Evolutionary conservation across 129 eudicot genomes (phyloP).

Genomic region (Arctium minus): DNA sequence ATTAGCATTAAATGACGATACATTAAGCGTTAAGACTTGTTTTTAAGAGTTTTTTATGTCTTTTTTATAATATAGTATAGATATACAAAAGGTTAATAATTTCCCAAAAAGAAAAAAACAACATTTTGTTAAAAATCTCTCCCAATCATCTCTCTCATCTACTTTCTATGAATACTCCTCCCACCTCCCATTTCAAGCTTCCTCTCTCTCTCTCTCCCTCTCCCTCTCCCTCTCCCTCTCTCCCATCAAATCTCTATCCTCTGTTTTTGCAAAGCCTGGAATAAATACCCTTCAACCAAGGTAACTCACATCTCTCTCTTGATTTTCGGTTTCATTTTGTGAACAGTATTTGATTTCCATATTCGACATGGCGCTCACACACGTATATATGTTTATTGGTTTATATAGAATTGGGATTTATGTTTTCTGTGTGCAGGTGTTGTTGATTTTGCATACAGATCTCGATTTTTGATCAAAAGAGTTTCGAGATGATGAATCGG

Average conservation of each 20-base stretch:
- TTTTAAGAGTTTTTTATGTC: no score
- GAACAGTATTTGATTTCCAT: conserved; percentile 3
- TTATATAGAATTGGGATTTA: not conserved
- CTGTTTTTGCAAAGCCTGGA: not conserved
- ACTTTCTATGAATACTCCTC: not conserved
- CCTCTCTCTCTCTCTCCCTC: conserved; percentile 4
- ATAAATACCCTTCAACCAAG: not conserved
- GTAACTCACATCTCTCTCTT: not conserved
- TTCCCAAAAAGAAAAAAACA: not conserved
- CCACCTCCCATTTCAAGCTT: not conserved
- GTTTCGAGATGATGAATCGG: conserved; percentile 27
- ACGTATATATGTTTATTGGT: not conserved
- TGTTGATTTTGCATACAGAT: conserved; percentile 24
- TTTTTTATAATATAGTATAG: no score
- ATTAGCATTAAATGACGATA: no score
- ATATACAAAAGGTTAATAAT: not conserved
- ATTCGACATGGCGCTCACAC: not conserved
- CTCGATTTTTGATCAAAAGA: conserved; percentile 10
- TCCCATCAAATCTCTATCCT: not conserved
- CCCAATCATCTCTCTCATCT: not conserved
- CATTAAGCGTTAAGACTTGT: no score
- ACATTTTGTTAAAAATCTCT: not conserved
- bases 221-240: not conserved
- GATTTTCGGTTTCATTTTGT: not conserved
- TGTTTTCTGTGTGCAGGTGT: conserved; percentile 20